Percentiles rank a stretch among this genome's conserved stretches.
Conservation (phyloP, 2,329 filamentous ascomycete species). For the Emergomyces pasteurianus region DNA sequence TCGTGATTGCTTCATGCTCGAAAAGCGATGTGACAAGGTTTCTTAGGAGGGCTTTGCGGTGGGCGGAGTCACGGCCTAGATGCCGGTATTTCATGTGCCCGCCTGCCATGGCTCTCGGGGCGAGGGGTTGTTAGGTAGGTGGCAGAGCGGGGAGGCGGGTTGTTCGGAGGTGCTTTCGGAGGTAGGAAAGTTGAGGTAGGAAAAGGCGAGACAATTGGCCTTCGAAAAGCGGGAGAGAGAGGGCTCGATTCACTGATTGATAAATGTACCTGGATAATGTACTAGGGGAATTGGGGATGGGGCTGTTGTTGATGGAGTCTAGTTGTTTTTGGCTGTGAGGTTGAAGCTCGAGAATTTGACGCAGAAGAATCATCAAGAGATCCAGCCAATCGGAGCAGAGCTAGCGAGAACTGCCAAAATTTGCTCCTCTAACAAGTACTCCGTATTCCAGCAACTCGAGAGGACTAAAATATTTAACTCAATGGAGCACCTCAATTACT, state of each 20-base stretch:
- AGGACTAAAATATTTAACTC: too few relatives aligned
- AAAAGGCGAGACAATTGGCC: neutral
- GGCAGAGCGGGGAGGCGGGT: neutral
- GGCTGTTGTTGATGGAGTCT: neutral
- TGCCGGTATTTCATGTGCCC: constrained; percentile 80
- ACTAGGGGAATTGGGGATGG: neutral
- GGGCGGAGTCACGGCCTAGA: constrained; percentile 71
- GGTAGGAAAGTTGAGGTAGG: neutral
- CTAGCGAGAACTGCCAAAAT: neutral
- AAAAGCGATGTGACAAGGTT: constrained; percentile 94
- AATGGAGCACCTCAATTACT: neutral
- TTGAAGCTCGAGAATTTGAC: neutral
- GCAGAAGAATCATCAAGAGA: neutral
- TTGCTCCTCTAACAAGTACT: neutral
- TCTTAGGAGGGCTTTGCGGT: constrained; percentile 82
- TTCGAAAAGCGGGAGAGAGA: neutral
- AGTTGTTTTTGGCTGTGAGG: neutral
- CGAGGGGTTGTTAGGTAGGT: neutral
- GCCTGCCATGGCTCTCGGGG: constrained; percentile 56
- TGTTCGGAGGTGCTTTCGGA: neutral
- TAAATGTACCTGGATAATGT: neutral
- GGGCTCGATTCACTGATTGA: neutral
- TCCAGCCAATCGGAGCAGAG: constrained; percentile 7
- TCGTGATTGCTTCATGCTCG: constrained; percentile 83
- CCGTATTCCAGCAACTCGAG: neutral